Percentiles rank a stretch among this genome's conserved stretches.
Conservation (phyloP, 371 early-diverging fungal genomes). For the Circinella minor region DNA sequence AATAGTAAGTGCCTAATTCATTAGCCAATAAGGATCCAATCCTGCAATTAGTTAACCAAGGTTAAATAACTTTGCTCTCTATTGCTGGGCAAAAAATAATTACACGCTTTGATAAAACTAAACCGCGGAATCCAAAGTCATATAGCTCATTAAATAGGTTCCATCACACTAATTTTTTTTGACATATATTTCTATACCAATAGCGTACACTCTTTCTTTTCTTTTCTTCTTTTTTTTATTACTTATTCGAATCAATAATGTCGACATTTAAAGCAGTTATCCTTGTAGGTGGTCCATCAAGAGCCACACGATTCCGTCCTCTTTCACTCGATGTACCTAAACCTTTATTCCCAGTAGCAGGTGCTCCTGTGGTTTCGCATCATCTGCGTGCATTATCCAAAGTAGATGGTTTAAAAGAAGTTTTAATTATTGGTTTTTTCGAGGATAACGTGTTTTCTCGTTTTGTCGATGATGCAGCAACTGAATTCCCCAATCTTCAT, state of each 20-base stretch:
- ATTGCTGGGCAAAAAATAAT: too few relatives aligned
- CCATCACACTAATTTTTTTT: too few relatives aligned
- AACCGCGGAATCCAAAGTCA: too few relatives aligned
- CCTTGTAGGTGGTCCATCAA: slow-evolving; percentile 96
- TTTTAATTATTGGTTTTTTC: slow-evolving; percentile 94
- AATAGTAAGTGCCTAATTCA: not conserved
- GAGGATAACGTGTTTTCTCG: slow-evolving; percentile 90
- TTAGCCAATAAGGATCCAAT: not conserved
- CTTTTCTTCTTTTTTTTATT: slow-evolving; percentile 7
- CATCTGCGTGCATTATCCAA: slow-evolving; percentile 91
- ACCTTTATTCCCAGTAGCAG: slow-evolving; percentile 97
- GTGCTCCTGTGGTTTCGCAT: slow-evolving; percentile 94
- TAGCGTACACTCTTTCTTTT: not conserved
- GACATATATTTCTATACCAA: too few relatives aligned
- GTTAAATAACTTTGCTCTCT: not conserved
- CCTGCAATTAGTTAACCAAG: not conserved
- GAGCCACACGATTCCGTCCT: slow-evolving; percentile 97
- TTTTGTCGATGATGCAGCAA: slow-evolving; percentile 82
- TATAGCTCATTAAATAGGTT: too few relatives aligned
- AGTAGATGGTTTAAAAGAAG: slow-evolving; percentile 87
- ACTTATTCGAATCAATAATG: not conserved
- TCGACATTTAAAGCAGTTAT: slow-evolving; percentile 69
- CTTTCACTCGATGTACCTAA: slow-evolving; percentile 94
- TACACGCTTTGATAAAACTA: too few relatives aligned
- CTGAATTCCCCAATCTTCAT: slow-evolving; percentile 82